A percentile compares a stretch with the other conserved stretches of the same genome.
phyloP scores from a whole-genome alignment of 805 yeast genomes.

The Pichia membranifaciens region DNA sequence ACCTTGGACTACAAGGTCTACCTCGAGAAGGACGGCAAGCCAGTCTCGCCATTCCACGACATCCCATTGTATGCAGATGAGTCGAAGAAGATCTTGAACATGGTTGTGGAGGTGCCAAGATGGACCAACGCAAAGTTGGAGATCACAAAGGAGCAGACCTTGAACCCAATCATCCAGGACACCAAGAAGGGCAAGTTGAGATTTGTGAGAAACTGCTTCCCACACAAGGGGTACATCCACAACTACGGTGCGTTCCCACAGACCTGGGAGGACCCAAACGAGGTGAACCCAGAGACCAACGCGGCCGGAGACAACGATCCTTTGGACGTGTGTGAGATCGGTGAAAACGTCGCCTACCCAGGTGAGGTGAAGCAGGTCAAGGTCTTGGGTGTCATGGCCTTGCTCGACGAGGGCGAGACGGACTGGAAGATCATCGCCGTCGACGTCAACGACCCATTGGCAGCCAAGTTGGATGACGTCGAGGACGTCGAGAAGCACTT shows the following conservation, averaged over 20 bases:
- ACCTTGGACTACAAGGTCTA: conserved; percentile 88
- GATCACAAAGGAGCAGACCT: conserved; percentile 73
- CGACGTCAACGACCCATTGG: conserved; percentile 83
- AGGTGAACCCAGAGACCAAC: conserved; percentile 58
- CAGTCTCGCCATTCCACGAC: conserved; percentile 93
- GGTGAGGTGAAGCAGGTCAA: conserved; percentile 85
- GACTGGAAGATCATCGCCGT: conserved; percentile 92
- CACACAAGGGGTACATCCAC: conserved; percentile 97
- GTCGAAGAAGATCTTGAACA: conserved; percentile 76
- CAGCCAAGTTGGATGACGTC: conserved; percentile 78
- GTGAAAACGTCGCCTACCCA: conserved; percentile 55
- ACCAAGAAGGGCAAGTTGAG: conserved; percentile 95
- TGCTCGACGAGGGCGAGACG: conserved; percentile 87
- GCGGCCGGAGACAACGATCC: conserved; percentile 82
- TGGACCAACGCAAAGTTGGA: conserved; percentile 98
- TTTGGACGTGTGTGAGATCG: conserved; percentile 79
- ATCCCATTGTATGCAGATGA: conserved; percentile 90
- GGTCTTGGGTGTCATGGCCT: conserved; percentile 89
- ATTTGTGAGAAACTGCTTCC: conserved; percentile 96
- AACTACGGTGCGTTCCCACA: conserved; percentile 99
- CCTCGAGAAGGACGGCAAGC: conserved; percentile 90
- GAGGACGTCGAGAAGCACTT: conserved; percentile 85
- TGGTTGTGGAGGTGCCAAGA: conserved; percentile 92
- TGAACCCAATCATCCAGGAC: conserved; percentile 96
- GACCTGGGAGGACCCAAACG: conserved; percentile 75